Conservation (phyloP, 1,139 yeast species). For the Chernovozyma aurita region DNA sequence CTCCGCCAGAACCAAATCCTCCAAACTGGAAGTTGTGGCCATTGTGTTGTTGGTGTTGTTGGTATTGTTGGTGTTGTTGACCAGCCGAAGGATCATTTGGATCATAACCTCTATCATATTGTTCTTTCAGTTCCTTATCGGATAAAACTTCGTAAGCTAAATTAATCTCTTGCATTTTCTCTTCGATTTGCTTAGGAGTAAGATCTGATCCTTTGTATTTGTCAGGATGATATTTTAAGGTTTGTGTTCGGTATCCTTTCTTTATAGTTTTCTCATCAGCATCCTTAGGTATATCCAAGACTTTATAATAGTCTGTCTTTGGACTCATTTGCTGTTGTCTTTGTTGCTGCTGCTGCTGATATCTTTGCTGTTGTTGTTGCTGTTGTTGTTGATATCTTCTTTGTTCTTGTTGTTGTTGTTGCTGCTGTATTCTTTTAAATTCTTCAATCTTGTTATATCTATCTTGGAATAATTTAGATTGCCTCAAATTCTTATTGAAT, state of each 20-base stretch:
- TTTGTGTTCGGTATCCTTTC: conserved; percentile 74
- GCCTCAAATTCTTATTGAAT: conserved; percentile 30
- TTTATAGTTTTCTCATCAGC: conserved; percentile 75
- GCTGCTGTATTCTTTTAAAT: conserved; percentile 22
- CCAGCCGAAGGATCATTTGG: conserved; percentile 43
- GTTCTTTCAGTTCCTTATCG: conserved; percentile 55
- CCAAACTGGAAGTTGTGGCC: conserved; percentile 15
- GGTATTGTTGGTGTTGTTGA: too few species aligned
- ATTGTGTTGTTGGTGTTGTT: too few species aligned
- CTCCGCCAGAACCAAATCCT: conserved; percentile 15
- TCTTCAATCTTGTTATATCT: conserved; percentile 24
- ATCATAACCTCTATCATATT: conserved; percentile 67
- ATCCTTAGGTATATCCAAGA: conserved; percentile 60
- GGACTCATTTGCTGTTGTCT: conserved; percentile 39
- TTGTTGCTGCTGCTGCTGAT: too few species aligned
- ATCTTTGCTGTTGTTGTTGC: conserved; percentile 31
- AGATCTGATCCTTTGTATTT: conserved; percentile 68
- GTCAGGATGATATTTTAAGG: conserved; percentile 88
- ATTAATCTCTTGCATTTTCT: conserved; percentile 87
- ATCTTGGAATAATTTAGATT: conserved; percentile 36
- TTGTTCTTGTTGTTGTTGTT: conserved; percentile 46
- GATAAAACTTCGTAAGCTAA: conserved; percentile 88
- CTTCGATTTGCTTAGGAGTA: conserved; percentile 67
- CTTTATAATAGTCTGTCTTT: conserved; percentile 74
- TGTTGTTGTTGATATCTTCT: conserved; percentile 48